A percentile compares a stretch with the other conserved stretches of the same genome.
Conservation (phyloP, 2,329 filamentous ascomycete species). For the Fusarium camptoceras region DNA sequence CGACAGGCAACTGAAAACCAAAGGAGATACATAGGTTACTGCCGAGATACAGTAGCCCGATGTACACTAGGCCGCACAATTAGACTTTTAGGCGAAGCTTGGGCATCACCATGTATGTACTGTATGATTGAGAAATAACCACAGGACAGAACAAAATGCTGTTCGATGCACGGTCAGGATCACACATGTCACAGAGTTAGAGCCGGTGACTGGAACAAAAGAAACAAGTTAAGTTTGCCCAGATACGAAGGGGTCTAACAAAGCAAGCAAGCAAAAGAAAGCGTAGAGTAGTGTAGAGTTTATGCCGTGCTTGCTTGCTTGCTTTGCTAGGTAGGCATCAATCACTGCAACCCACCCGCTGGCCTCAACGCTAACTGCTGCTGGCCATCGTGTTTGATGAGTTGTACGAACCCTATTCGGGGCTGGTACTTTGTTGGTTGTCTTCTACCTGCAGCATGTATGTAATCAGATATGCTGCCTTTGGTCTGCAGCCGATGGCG, state of each 20-base stretch:
- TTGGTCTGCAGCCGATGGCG: slow-evolving; percentile 9
- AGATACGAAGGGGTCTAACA: background rate
- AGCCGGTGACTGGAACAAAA: background rate
- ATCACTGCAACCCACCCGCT: slow-evolving; percentile 13
- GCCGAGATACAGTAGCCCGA: background rate
- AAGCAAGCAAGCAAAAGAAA: background rate
- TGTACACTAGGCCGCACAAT: slow-evolving; percentile 7
- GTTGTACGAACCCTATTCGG: slow-evolving; percentile 25
- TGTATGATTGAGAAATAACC: slow-evolving; percentile 5
- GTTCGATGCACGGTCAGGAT: background rate
- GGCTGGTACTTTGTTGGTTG: background rate
- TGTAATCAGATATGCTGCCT: slow-evolving; percentile 1
- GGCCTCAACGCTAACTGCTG: slow-evolving; percentile 1
- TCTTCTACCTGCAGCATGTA: background rate
- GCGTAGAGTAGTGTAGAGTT: slow-evolving; percentile 22
- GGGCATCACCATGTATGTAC: background rate
- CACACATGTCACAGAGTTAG: background rate
- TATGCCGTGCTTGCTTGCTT: slow-evolving; percentile 11
- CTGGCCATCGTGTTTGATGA: slow-evolving; percentile 3
- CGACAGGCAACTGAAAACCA: slow-evolving; percentile 1
- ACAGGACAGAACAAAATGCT: background rate
- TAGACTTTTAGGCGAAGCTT: slow-evolving; percentile 45
- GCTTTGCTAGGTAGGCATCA: background rate
- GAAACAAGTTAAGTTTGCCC: background rate
- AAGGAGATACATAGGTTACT: slow-evolving; percentile 7